Conservation (phyloP, 1,139 yeast species). For the Scheffersomyces segobiensis region DNA sequence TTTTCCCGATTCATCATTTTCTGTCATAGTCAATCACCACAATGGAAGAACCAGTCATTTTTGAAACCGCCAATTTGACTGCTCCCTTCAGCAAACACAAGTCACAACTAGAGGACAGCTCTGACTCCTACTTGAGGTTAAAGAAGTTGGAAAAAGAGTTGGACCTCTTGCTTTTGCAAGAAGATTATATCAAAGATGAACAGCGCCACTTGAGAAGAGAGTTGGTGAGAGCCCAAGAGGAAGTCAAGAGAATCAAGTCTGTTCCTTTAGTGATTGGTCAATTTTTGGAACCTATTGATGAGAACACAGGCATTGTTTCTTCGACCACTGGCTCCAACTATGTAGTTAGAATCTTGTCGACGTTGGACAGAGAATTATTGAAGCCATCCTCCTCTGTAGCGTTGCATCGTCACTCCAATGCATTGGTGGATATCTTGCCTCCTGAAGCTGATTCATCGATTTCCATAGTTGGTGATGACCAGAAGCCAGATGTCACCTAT, state of each 20-base stretch:
- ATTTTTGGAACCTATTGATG: constrained; percentile 96
- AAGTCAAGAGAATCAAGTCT: constrained; percentile 93
- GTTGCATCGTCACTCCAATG: constrained; percentile 96
- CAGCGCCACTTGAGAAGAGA: constrained; percentile 95
- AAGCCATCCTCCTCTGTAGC: constrained; percentile 97
- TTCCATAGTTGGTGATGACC: constrained; percentile 91
- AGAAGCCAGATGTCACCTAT: constrained; percentile 86
- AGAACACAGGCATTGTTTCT: constrained; percentile 93
- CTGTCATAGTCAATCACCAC: neutral
- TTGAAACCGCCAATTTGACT: constrained; percentile 19
- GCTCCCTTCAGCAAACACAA: constrained; percentile 14
- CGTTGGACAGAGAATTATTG: constrained; percentile 89
- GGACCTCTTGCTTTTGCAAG: constrained; percentile 81
- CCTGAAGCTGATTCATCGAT: constrained; percentile 98
- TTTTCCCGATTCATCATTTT: neutral
- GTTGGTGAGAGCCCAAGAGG: constrained; percentile 95
- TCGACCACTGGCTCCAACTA: constrained; percentile 97
- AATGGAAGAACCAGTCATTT: constrained; percentile 25
- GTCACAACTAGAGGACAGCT: constrained; percentile 31
- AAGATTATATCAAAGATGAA: constrained; percentile 96
- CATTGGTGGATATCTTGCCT: constrained; percentile 93
- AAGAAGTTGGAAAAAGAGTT: constrained; percentile 89
- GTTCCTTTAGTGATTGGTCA: constrained; percentile 99
- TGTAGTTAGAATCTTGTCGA: constrained; percentile 91
- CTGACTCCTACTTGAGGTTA: constrained; percentile 78